phyloP scores from a whole-genome alignment of 2,329 filamentous ascomycete genomes.

The Fusarium abutilonis region DNA sequence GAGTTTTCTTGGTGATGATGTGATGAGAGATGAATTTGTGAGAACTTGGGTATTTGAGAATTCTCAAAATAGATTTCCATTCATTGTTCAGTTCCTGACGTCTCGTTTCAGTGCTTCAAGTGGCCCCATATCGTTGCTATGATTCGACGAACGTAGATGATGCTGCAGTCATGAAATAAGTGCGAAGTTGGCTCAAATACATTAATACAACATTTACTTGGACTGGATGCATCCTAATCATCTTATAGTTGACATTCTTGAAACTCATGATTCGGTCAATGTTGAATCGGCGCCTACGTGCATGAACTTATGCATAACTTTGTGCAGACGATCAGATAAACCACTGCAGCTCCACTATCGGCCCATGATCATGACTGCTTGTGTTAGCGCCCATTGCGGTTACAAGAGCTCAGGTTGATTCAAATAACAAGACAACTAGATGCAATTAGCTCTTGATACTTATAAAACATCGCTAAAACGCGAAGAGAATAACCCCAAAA shows the following conservation, averaged over 20 bases:
- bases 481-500: too few species aligned
- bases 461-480: neutral
- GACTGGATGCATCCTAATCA: neutral
- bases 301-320: constrained; percentile 9
- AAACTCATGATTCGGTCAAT: constrained; percentile 1
- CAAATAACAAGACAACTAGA: neutral
- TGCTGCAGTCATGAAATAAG: neutral
- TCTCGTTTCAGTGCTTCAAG: constrained; percentile 5
- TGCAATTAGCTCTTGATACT: constrained; percentile 4
- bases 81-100: constrained; percentile 20
- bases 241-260: neutral
- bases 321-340: constrained; percentile 27
- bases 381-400: constrained; percentile 23
- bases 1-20: constrained; percentile 28
- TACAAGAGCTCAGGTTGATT: constrained; percentile 10
- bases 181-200: neutral
- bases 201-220: neutral
- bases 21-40: constrained; percentile 30
- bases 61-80: constrained; percentile 3
- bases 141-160: neutral
- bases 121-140: constrained; percentile 17
- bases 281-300: constrained; percentile 13
- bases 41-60: constrained; percentile 8
- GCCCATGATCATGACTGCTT: constrained; percentile 35
- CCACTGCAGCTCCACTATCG: constrained; percentile 19